Evolutionary conservation across 768 basidiomycete genomes (phyloP), one percentile per base, ranked within the genome.

Genomic region (Astraeus odoratus): DNA sequence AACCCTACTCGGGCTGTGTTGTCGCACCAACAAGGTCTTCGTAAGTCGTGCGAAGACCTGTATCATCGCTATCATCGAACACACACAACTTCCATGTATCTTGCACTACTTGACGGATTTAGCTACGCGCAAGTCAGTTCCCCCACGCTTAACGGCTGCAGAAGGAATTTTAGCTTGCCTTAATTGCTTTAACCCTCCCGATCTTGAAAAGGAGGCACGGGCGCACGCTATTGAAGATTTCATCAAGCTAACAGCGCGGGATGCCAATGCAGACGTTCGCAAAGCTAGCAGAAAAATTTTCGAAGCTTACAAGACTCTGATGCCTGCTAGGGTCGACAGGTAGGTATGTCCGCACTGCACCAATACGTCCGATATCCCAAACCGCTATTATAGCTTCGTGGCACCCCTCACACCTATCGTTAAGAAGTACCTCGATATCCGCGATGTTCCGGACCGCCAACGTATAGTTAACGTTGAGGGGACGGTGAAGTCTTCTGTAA

Each of bases 21-120:
- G 77, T 15, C 78, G 86, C 18, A 74, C 88, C 16, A 91, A 85
- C 71, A 92, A 89, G 61, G 77, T 92, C 38, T 77, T 86, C 55
- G 65, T 80, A 52, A 74, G 70, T 34, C 82, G 87, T 25, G 82
- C 85, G 1, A 76, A 72, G 48, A 58, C 71, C 1, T 80, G 78
- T 52, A 74, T 90, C 34, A 58, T 74, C 33, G 56, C 71, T 19
- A 74, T 89, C 47, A 72, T 90, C 35, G 78, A 85, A 52, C 61
- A 72, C 37, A 83, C 86, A 0, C 86, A 85, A 49, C 72, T 82
- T 8, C 76, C 85, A 1, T 60, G 73, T 9, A 71, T 90, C 46
- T 63, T 89, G 3, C 66, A 81, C 0, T 74, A 79, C 53, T 71
- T 91, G 16, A 57, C 73, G 4, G 77, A 77, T 27, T 58, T 78